Evolutionary conservation across 2,329 filamentous ascomycete species (phyloP), one percentile per base, ranked within the genome.

Genomic region (Alternaria consortialis): DNA sequence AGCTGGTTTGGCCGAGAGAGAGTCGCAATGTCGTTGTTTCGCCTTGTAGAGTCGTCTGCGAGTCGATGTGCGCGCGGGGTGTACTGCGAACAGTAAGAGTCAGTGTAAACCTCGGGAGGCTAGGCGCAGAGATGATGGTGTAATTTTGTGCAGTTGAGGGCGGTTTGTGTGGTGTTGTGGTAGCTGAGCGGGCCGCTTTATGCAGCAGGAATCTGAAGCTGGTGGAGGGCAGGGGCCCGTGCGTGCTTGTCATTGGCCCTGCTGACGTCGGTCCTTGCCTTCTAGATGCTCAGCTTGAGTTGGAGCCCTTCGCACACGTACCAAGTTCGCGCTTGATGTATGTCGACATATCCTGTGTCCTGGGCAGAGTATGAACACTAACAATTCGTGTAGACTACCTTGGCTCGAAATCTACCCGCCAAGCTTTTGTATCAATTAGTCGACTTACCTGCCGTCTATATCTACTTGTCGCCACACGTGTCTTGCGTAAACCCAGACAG

Each of bases 121-220:
- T 51, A 53, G 48, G 57, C 36, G 62, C 56, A 63, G 46, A 61
- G 47, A 59, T 39, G 51, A 50, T 58, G 60, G 69, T 63, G 66
- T 54, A 67, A 65, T 58, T 66, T 68, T 66, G 70, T 69, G 70
- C 65, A 67, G 68, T 40, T 48, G 56, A 63, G 55, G 53, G 31
- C 50, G 61, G 43, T 59, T 60, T 62, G 67, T 65, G 66, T 70
- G 58, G 68, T 70, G 66, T 59, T 69, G 69, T 72, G 67, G 66
- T 66, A 59, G 63, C 44, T 60, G 66, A 62, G 65, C 68, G 65
- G 67, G 65, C 71, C 66, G 67, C 72, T 75, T 73, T 74, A 69
- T 74, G 71, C 70, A 69, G 56, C 60, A 60, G 63, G 65, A 68
- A 66, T 65, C 67, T 68, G 70, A 69, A 58, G 62, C 63, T 67